A percentile compares a stretch with the other conserved stretches of the same genome.
Conservation (phyloP, 2,329 filamentous ascomycete species). For the Capronia americana region DNA sequence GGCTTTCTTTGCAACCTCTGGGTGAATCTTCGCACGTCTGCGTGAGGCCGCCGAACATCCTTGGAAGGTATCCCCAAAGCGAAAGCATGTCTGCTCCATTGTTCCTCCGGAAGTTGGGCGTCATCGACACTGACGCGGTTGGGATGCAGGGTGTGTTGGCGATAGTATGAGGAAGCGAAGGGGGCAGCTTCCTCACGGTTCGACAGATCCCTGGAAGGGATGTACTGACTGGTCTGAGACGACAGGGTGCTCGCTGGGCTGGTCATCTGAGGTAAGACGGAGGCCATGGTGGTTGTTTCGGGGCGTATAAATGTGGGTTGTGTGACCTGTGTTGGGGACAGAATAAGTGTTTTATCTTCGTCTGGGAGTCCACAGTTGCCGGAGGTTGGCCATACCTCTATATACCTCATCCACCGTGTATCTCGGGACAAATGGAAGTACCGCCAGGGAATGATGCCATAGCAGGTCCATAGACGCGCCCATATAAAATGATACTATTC, state of each 20-base stretch:
- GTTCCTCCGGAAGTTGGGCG: constrained; percentile 22
- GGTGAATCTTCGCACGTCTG: constrained; percentile 26
- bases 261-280: neutral
- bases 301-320: neutral
- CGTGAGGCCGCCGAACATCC: constrained; percentile 19
- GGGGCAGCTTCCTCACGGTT: neutral
- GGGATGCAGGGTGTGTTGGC: constrained; percentile 19
- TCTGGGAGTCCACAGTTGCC: neutral
- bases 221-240: constrained; percentile 7
- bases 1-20: constrained; percentile 28
- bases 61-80: constrained; percentile 29
- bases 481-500: constrained; percentile 16
- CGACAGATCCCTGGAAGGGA: constrained; percentile 12
- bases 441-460: neutral
- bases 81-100: constrained; percentile 30
- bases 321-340: neutral
- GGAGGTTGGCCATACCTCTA: constrained; percentile 4
- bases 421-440: neutral
- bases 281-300: constrained; percentile 18
- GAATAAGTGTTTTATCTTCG: constrained; percentile 2
- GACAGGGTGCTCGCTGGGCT: constrained; percentile 18
- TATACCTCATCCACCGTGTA: constrained; percentile 4
- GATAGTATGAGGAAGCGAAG: constrained; percentile 22
- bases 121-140: constrained; percentile 27
- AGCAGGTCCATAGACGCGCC: neutral